A percentile compares a stretch with the other conserved stretches of the same genome.
phyloP scores from a whole-genome alignment of 2,329 filamentous ascomycete species.

The Taxawa tesnikishii region DNA sequence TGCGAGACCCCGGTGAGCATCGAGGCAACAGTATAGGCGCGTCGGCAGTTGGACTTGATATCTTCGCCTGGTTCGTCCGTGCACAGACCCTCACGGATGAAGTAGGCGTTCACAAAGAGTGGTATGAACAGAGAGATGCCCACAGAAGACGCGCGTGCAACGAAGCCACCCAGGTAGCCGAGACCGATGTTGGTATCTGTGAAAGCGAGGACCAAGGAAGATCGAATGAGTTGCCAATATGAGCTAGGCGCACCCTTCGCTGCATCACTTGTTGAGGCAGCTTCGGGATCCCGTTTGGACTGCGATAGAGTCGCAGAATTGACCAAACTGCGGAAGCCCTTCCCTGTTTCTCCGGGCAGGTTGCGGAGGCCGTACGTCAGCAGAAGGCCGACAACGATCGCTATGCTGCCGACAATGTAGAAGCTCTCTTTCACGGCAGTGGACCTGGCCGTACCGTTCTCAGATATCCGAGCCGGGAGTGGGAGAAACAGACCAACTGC shows the following conservation, averaged over 20 bases:
- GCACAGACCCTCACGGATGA: conserved; percentile 70
- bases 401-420: conserved; percentile 67
- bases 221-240: conserved; percentile 30
- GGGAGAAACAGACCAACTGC: conserved; percentile 75
- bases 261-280: conserved; percentile 10
- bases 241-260: conserved; percentile 39
- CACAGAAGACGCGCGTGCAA: conserved; percentile 86
- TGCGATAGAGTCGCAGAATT: conserved; percentile 17
- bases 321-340: conserved; percentile 46
- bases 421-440: conserved; percentile 73
- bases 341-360: conserved; percentile 61
- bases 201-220: conserved; percentile 49
- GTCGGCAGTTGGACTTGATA: conserved; percentile 72
- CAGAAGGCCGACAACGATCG: conserved; percentile 58
- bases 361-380: conserved; percentile 67
- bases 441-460: conserved; percentile 58
- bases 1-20: conserved; percentile 84
- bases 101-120: conserved; percentile 84
- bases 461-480: conserved; percentile 67
- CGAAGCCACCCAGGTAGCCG: conserved; percentile 87
- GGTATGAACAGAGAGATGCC: conserved; percentile 93
- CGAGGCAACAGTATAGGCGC: conserved; percentile 78
- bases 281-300: conserved; percentile 9
- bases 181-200: conserved; percentile 68
- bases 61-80: conserved; percentile 41